Percentiles rank a stretch among this genome's conserved stretches.
Conservation (phyloP, 257 asterid species). For the Scutellaria galericulata region DNA sequence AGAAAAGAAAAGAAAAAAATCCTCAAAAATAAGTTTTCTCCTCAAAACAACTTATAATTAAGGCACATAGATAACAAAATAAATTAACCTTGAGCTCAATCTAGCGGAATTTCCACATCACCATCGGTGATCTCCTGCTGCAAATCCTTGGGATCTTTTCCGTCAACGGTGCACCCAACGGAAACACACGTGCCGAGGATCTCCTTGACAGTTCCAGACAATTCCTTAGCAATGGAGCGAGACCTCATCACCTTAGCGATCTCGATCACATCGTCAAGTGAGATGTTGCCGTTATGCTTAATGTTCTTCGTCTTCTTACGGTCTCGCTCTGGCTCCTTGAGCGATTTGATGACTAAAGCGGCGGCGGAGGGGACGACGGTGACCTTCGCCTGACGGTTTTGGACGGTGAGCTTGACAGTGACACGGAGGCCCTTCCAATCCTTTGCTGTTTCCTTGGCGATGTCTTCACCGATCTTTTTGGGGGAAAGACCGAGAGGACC, state of each 20-base stretch:
- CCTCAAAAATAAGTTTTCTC: background rate
- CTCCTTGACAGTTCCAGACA: constrained; percentile 66
- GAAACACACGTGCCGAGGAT: constrained; percentile 73
- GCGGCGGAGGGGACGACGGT: constrained; percentile 71
- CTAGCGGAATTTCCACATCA: constrained; percentile 60
- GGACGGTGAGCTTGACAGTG: constrained; percentile 65
- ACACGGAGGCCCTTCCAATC: constrained; percentile 77
- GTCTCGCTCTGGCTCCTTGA: constrained; percentile 71
- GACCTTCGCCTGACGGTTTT: constrained; percentile 68
- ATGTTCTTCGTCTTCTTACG: constrained; percentile 63
- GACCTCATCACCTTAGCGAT: constrained; percentile 61
- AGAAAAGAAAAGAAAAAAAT: background rate
- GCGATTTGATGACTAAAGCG: constrained; percentile 61
- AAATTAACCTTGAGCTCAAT: constrained; percentile 39
- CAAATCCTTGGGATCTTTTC: constrained; percentile 73
- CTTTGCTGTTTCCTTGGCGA: constrained; percentile 67
- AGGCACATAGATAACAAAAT: constrained; percentile 27
- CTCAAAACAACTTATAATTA: constrained; percentile 11
- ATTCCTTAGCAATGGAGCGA: constrained; percentile 68
- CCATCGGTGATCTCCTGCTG: constrained; percentile 69
- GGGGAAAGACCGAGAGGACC: constrained; percentile 69
- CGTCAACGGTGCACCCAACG: constrained; percentile 73
- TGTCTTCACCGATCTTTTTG: constrained; percentile 67
- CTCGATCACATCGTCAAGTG: constrained; percentile 66
- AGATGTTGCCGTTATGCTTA: constrained; percentile 61